A percentile compares a stretch with the other conserved stretches of the same genome.
phyloP scores from a whole-genome alignment of 345 rosid species.

The Firmiana major region DNA sequence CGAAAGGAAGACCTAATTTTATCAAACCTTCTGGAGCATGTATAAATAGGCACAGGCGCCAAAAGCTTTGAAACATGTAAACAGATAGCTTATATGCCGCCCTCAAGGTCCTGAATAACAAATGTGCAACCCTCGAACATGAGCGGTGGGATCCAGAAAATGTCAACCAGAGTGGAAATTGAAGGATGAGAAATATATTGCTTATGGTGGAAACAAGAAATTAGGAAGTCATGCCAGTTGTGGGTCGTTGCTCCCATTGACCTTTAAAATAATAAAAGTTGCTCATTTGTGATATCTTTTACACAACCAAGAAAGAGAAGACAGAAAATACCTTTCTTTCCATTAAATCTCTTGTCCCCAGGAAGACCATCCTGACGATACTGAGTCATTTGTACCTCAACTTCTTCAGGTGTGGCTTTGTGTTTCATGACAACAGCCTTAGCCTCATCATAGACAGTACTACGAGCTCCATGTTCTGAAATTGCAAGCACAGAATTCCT shows the following conservation, averaged over 20 bases:
- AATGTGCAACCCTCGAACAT: background rate
- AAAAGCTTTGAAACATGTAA: background rate
- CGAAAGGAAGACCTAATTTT: background rate
- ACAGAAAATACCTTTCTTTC: conserved; percentile 60
- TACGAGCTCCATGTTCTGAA: conserved; percentile 94
- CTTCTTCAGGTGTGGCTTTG: conserved; percentile 92
- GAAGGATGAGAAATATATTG: background rate
- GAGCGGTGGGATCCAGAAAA: background rate
- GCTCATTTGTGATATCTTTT: background rate
- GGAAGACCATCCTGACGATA: conserved; percentile 75
- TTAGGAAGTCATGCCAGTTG: background rate
- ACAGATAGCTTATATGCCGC: background rate
- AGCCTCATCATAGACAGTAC: conserved; percentile 91
- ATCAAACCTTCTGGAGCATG: background rate
- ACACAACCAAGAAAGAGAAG: background rate
- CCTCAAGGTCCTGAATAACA: background rate
- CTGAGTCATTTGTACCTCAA: conserved; percentile 65
- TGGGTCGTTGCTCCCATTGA: background rate
- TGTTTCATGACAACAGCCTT: conserved; percentile 79
- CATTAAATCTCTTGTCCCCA: conserved; percentile 65
- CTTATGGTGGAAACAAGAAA: background rate
- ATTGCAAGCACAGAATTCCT: conserved; percentile 80
- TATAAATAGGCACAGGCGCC: background rate
- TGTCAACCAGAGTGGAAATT: background rate
- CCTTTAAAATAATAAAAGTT: background rate